These are phyloP conservation scores for Fusarium torreyae DNA, from an alignment of 2,329 filamentous ascomycete genomes.

Conservation along the genomic window DNA sequence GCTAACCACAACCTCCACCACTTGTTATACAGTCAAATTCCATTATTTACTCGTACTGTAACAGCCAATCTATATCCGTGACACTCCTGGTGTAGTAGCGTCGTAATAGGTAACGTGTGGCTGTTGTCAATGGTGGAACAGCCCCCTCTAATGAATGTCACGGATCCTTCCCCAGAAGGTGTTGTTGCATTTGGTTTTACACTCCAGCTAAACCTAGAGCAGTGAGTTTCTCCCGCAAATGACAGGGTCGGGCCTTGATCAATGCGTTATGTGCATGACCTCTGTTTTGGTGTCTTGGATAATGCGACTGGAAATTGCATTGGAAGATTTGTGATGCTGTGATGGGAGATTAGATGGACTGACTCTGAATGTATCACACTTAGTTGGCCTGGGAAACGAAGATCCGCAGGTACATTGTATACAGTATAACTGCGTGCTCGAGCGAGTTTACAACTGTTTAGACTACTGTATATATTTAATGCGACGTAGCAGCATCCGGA, in stretches of 20 bases:
- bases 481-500: constrained; percentile 1
- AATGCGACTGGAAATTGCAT: constrained; percentile 44
- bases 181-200: constrained; percentile 9
- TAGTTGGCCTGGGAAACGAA: neutral
- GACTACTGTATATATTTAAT: neutral
- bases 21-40: constrained; percentile 3
- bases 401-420: neutral
- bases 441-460: neutral
- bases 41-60: constrained; percentile 38
- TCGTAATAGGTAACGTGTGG: constrained; percentile 34
- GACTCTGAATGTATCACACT: neutral
- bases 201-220: constrained; percentile 11
- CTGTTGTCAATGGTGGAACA: constrained; percentile 29
- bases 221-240: constrained; percentile 21
- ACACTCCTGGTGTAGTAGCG: constrained; percentile 33
- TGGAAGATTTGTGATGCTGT: constrained; percentile 31
- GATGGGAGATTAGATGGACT: constrained; percentile 10
- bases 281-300: constrained; percentile 34
- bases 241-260: constrained; percentile 41
- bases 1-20: constrained; percentile 3
- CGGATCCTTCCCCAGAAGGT: constrained; percentile 21
- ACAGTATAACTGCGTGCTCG: neutral
- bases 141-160: constrained; percentile 19
- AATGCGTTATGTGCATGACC: constrained; percentile 48
- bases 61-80: constrained; percentile 31